Percentiles rank a stretch among this genome's conserved stretches.
Evolutionary conservation across 192 early-diverging fungal genomes (phyloP).

Genomic region (Linnemannia hyalina): DNA sequence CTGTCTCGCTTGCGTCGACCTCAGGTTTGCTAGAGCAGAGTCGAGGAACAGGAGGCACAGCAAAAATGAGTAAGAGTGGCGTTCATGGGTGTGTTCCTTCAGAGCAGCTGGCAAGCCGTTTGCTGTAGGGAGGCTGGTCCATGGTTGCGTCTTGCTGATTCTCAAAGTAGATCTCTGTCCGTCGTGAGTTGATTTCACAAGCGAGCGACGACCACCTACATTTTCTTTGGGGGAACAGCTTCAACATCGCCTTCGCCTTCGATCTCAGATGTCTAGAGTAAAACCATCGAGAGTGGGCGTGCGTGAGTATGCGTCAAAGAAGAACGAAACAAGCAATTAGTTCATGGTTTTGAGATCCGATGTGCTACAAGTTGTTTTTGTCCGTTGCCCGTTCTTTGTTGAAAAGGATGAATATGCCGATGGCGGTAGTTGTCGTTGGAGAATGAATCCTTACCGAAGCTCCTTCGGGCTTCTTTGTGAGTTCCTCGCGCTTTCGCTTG

Average conservation of each 20-base stretch:
- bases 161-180: neutral
- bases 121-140: neutral
- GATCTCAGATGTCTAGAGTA: constrained; percentile 14
- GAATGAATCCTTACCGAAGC: constrained; percentile 6
- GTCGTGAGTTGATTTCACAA: neutral
- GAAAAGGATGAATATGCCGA: no score
- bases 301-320: neutral
- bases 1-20: constrained; percentile 10
- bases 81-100: neutral
- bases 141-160: neutral
- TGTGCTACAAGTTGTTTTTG: neutral
- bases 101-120: neutral
- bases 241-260: constrained; percentile 32
- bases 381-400: neutral
- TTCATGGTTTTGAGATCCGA: neutral
- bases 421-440: neutral
- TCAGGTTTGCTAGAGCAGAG: constrained; percentile 36
- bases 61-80: neutral
- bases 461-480: constrained; percentile 28
- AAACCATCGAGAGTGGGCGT: neutral
- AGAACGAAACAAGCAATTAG: neutral
- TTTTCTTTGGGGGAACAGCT: constrained; percentile 50
- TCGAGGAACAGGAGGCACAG: neutral
- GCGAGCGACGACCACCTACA: constrained; percentile 19
- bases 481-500: constrained; percentile 48